Evolutionary conservation across 805 yeast genomes (phyloP), one percentile per base, ranked within the genome.

Genomic region (Candida quercuum): DNA sequence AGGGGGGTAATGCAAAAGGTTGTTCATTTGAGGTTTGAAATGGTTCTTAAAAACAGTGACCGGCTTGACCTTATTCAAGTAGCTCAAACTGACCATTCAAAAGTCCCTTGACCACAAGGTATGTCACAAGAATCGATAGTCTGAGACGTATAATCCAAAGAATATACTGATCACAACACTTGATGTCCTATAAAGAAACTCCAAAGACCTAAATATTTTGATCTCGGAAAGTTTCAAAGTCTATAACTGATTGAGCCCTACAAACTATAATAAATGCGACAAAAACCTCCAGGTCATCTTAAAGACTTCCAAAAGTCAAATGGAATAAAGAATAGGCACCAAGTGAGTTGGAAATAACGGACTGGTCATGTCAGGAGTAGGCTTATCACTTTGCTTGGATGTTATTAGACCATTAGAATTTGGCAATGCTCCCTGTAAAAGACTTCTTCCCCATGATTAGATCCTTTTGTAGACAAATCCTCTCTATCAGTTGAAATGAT

Each of bases 111-210:
- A n/a, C n/a, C n/a, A n/a, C n/a, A n/a, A n/a, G n/a, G n/a, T n/a
- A n/a, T n/a, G n/a, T n/a, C n/a, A 13, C 31, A 20, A 24, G 22
- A 16, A 10, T 8, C 14, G 12, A 19, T 12, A 21, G 42, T 43
- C 33, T 52, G 47, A 42, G 55, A 50, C 57, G 46, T 44, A 46
- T 43, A 41, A 37, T 32, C 36, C 32, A 17, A 17, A 27, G 17
- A 5, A 33, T 37, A 40, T 46, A 44, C 50, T 52, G 54, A 47
- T 50, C 47, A 37, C 48, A 43, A 45, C 44, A 34, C 47, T 40
- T 16, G 44, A 32, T 36, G 14, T 12, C 20, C 32, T 29, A 18
- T 6, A 5, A 19, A 13, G 24, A 20, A 18, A 11, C 7, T 10
- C 30, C 15, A 27, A 27, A n/a, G 23, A 19, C 24, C 32, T 29